Percentiles rank a stretch among this genome's conserved stretches.
Conservation (phyloP, 768 basidiomycete species). For the Pleurotus eryngii region DNA sequence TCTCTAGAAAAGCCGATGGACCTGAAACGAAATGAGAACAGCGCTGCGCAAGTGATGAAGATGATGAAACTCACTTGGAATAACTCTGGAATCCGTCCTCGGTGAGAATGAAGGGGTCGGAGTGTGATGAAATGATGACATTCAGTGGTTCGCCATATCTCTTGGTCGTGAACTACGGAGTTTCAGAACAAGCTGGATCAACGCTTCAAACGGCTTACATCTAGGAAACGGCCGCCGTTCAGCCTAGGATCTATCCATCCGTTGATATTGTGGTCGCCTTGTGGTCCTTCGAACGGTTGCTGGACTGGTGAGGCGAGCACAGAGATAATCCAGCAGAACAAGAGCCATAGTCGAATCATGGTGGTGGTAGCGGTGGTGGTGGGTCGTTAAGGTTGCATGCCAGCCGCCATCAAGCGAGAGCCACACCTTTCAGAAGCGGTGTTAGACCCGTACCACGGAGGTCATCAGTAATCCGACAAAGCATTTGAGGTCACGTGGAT, state of each 20-base stretch:
- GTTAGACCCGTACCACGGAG: not conserved
- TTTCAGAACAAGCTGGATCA: not conserved
- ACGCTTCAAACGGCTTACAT: constrained; percentile 45
- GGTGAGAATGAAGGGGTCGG: constrained; percentile 78
- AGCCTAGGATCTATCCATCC: constrained; percentile 68
- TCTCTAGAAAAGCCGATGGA: constrained; percentile 82
- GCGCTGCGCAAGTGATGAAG: not conserved
- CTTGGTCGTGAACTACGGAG: constrained; percentile 57
- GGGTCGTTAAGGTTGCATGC: constrained; percentile 5
- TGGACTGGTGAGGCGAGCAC: constrained; percentile 14
- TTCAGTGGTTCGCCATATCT: constrained; percentile 80
- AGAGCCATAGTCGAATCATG: not conserved
- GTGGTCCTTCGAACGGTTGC: constrained; percentile 8
- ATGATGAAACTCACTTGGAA: constrained; percentile 45
- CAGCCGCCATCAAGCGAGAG: constrained; percentile 3
- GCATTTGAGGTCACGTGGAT: too few species aligned
- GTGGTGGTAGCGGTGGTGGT: not conserved
- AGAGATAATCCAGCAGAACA: constrained; percentile 4
- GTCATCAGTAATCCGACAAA: not conserved
- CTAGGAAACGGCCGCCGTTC: constrained; percentile 71
- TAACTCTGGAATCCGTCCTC: constrained; percentile 68
- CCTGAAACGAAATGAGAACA: constrained; percentile 28
- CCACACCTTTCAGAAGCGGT: constrained; percentile 2
- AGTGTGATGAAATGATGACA: constrained; percentile 73
- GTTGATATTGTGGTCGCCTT: not conserved